Evolutionary conservation across 345 rosid genomes (phyloP).

Genomic region (Bruguiera sexangula): DNA sequence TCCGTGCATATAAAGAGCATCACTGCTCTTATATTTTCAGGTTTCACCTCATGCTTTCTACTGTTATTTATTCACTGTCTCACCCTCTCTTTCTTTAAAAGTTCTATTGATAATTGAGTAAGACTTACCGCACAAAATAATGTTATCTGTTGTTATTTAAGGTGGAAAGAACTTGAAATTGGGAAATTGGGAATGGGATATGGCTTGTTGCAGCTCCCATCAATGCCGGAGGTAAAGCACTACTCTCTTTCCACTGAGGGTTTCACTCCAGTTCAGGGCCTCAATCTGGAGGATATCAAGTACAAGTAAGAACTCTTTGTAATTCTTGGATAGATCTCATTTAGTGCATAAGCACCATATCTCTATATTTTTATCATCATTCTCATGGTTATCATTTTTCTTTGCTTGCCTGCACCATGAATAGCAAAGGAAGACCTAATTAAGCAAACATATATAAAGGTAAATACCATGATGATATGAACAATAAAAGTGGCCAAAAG

Average conservation of each 20-base stretch:
- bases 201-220: constrained; percentile 84
- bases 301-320: constrained; percentile 51
- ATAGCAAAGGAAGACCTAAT: too few relatives aligned
- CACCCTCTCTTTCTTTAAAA: background rate
- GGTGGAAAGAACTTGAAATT: constrained; percentile 83
- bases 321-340: background rate
- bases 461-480: too few relatives aligned
- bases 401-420: too few relatives aligned
- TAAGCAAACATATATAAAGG: too few relatives aligned
- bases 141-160: constrained; percentile 11
- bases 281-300: constrained; percentile 68
- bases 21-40: constrained; percentile 79
- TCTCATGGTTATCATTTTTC: too few relatives aligned
- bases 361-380: too few relatives aligned
- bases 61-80: background rate
- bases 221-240: constrained; percentile 82
- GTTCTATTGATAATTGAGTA: background rate
- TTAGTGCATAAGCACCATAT: background rate
- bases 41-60: constrained; percentile 26
- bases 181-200: constrained; percentile 95
- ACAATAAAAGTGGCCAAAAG: too few relatives aligned
- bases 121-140: too few relatives aligned
- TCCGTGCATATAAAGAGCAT: constrained; percentile 93
- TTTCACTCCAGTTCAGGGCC: constrained; percentile 57
- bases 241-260: constrained; percentile 67